Conservation (phyloP, 2,329 filamentous ascomycete species). For the Proliferodiscus dingleyae region DNA sequence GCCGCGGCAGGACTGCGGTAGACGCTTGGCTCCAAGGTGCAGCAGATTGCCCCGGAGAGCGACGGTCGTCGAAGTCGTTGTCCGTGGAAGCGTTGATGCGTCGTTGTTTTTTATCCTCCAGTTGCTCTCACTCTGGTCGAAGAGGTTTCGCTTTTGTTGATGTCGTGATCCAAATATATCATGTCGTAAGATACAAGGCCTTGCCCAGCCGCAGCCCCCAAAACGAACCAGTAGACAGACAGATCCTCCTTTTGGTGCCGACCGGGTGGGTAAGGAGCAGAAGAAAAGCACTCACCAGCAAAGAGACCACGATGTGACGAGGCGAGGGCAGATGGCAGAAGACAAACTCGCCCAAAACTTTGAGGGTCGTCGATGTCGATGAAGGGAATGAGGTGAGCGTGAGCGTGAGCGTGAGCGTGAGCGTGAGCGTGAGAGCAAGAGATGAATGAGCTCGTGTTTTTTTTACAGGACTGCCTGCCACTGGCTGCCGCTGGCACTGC, state of each 20-base stretch:
- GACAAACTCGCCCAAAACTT: background rate
- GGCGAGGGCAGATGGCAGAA: background rate
- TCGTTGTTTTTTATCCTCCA: background rate
- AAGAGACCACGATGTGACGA: background rate
- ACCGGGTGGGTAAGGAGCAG: background rate
- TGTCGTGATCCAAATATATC: conserved; percentile 19
- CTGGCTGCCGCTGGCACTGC: too few species aligned
- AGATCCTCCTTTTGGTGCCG: background rate
- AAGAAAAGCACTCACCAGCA: background rate
- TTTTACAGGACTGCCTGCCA: too few species aligned
- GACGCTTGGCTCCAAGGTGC: background rate
- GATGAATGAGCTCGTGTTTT: conserved; percentile 4
- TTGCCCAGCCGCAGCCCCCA: background rate
- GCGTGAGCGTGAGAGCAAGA: background rate
- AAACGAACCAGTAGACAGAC: background rate
- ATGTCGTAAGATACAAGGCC: conserved; percentile 6
- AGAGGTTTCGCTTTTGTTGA: conserved; percentile 16
- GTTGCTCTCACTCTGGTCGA: too few species aligned
- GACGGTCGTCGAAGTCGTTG: background rate
- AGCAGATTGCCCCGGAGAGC: background rate
- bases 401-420: background rate
- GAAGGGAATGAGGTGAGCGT: background rate
- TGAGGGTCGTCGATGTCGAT: background rate
- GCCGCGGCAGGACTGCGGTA: conserved; percentile 1
- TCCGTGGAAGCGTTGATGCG: background rate